These are phyloP conservation scores for Backusella circina DNA, from an alignment of 192 early-diverging fungal genomes.

Conservation along the genomic window DNA sequence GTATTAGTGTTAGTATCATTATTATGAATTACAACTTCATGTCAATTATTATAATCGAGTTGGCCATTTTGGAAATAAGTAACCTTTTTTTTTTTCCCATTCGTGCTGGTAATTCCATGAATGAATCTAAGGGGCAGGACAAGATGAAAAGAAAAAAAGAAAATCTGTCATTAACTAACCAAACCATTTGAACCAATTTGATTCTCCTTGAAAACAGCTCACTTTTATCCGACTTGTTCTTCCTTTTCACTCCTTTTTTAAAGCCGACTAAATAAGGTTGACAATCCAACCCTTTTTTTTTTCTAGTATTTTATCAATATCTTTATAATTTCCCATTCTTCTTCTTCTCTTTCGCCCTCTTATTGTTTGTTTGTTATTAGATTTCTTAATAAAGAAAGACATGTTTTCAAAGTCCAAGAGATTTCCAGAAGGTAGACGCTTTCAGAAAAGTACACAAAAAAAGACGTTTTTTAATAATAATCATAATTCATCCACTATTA, in stretches of 20 bases:
- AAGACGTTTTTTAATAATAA: not conserved
- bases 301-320: not conserved
- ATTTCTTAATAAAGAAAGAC: not conserved
- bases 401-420: constrained; percentile 26
- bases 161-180: not conserved
- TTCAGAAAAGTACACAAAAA: not conserved
- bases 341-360: not conserved
- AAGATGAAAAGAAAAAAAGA: not conserved
- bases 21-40: not conserved
- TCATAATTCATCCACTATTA: not conserved
- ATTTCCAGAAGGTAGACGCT: constrained; percentile 17
- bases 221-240: not conserved
- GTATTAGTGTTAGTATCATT: no score
- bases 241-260: not conserved
- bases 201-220: not conserved
- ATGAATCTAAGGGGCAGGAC: not conserved
- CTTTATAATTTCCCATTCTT: not conserved
- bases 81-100: constrained; percentile 11
- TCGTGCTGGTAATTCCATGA: constrained; percentile 24
- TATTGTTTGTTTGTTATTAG: not conserved
- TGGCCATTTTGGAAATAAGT: not conserved
- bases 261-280: constrained; percentile 1
- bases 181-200: not conserved
- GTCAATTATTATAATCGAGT: not conserved
- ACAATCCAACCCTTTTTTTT: not conserved